Evolutionary conservation across 768 basidiomycete species (phyloP).

Genomic region (Xanthoconium purpureum): DNA sequence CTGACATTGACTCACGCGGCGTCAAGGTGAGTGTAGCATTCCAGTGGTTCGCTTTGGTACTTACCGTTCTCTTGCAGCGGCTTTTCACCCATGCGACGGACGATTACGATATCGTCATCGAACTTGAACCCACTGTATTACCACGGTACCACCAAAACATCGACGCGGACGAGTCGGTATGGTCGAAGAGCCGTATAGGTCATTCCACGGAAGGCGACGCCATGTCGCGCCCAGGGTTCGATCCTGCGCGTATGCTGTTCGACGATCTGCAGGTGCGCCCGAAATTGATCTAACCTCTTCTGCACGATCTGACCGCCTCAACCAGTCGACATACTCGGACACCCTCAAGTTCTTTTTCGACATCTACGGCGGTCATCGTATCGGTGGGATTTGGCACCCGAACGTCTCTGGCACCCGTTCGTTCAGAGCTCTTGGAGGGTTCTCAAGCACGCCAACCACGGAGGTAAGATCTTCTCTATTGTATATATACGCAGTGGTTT

Average conservation of each 20-base stretch:
- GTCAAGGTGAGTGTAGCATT: conserved; percentile 50
- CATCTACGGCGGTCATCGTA: conserved; percentile 68
- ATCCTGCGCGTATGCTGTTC: conserved; percentile 68
- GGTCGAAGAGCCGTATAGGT: conserved; percentile 36
- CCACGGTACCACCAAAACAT: conserved; percentile 78
- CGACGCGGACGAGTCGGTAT: conserved; percentile 44
- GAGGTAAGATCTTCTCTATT: conserved; percentile 28
- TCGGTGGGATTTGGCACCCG: conserved; percentile 89
- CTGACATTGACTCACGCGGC: conserved; percentile 49
- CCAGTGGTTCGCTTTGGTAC: background rate
- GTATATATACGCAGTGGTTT: background rate
- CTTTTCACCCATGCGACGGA: conserved; percentile 80
- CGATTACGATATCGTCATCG: conserved; percentile 84
- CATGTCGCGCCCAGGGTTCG: conserved; percentile 63
- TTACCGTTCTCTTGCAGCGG: conserved; percentile 42
- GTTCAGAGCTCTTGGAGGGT: conserved; percentile 82
- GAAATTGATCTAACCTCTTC: background rate
- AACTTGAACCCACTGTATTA: conserved; percentile 60
- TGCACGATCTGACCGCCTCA: conserved; percentile 1
- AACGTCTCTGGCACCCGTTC: conserved; percentile 50
- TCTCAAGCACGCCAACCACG: conserved; percentile 58
- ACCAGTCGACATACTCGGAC: conserved; percentile 67
- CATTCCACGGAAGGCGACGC: conserved; percentile 32
- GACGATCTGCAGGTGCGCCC: conserved; percentile 68
- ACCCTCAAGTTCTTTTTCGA: conserved; percentile 86